phyloP scores from a whole-genome alignment of 352 stramenopile genomes.

The Thraustochytrium sp. region DNA sequence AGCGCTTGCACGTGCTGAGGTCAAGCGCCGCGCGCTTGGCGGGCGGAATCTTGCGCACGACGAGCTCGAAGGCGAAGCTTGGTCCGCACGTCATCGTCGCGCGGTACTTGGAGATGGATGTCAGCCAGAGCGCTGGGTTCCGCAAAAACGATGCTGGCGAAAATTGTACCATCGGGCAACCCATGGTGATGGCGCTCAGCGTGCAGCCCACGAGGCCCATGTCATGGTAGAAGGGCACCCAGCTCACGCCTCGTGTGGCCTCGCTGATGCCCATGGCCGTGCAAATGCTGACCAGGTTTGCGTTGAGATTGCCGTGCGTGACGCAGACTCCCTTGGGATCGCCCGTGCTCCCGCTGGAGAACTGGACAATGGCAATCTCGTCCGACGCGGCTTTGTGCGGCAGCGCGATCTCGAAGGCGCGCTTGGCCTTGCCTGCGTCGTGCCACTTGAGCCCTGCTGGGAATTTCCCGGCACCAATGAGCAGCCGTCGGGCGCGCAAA shows the following conservation, averaged over 20 bases:
- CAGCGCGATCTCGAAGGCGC: conserved; percentile 67
- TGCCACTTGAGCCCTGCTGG: conserved; percentile 56
- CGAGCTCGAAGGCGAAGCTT: conserved; percentile 96
- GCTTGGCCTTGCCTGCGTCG: conserved; percentile 49
- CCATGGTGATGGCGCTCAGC: conserved; percentile 84
- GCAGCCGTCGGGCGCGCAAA: neutral
- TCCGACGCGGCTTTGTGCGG: conserved; percentile 95
- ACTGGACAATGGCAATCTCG: conserved; percentile 98
- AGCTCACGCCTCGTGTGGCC: conserved; percentile 77
- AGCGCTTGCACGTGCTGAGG: conserved; percentile 62
- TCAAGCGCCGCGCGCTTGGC: conserved; percentile 68
- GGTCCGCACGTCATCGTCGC: conserved; percentile 94
- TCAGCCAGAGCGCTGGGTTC: conserved; percentile 88
- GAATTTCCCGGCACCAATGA: conserved; percentile 42
- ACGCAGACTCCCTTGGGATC: conserved; percentile 96
- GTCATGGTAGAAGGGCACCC: conserved; percentile 99
- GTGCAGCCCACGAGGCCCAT: conserved; percentile 97
- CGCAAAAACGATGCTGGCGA: conserved; percentile 94
- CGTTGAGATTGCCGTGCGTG: conserved; percentile 89
- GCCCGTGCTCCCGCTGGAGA: conserved; percentile 94
- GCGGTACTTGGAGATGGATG: conserved; percentile 71
- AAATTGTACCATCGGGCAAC: conserved; percentile 54
- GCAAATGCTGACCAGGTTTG: conserved; percentile 59
- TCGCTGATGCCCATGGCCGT: neutral
- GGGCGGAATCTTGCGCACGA: conserved; percentile 71